These are phyloP conservation scores for Gigaspora rosea DNA, from an alignment of 192 early-diverging fungal genomes.

Conservation along the genomic window DNA sequence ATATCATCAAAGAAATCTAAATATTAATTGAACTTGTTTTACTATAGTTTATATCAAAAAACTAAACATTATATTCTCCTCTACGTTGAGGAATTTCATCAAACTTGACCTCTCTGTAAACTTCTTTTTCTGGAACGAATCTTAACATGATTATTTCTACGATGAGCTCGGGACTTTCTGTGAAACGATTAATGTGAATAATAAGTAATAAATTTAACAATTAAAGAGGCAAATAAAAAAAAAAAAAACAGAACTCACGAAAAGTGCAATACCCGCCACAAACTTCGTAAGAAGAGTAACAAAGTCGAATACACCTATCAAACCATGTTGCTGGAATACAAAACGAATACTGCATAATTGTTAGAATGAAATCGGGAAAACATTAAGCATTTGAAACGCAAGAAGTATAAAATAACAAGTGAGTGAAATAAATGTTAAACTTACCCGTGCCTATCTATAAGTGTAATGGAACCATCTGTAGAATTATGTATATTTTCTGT, in stretches of 20 bases:
- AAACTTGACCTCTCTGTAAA: too few species aligned
- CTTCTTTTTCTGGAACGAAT: too few species aligned
- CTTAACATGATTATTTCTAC: too few species aligned
- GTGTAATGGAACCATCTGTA: constrained; percentile 29
- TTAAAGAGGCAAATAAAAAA: too few species aligned
- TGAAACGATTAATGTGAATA: too few species aligned
- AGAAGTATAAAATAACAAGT: not conserved
- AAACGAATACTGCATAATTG: constrained; percentile 36
- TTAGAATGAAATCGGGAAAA: not conserved
- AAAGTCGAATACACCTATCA: constrained; percentile 41
- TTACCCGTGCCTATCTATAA: constrained; percentile 47
- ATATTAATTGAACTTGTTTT: too few species aligned
- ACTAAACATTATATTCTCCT: too few species aligned
- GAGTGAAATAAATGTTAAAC: not conserved
- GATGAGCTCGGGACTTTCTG: too few species aligned
- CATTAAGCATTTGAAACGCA: not conserved
- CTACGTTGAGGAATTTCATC: too few species aligned
- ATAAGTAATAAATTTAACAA: too few species aligned
- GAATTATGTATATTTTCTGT: constrained; percentile 42
- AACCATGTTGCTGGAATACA: constrained; percentile 43
- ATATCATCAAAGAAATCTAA: too few species aligned
- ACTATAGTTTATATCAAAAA: too few species aligned
- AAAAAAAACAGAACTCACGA: constrained; percentile 13
- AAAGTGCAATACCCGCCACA: constrained; percentile 45
- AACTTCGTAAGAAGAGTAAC: constrained; percentile 41